Percentiles rank a stretch among this genome's conserved stretches.
Evolutionary conservation across 768 basidiomycete species (phyloP).

Genomic region (Mycena haematopus): DNA sequence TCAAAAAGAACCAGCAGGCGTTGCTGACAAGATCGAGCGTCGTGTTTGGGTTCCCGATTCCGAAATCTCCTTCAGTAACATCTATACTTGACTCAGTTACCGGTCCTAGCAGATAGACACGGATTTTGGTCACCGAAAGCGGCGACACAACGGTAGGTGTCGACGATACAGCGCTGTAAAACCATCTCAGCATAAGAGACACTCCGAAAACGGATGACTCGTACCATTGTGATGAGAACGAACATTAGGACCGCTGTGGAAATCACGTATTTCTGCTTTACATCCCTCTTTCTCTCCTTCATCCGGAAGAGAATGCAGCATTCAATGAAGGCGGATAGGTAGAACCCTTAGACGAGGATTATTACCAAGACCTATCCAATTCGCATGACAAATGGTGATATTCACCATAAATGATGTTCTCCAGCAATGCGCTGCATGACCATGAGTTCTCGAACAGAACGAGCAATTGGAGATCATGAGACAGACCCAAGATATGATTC

Average conservation of each 20-base stretch:
- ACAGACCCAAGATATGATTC: no score
- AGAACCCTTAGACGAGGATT: background rate
- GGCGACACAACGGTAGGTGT: background rate
- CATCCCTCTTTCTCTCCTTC: background rate
- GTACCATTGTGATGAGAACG: constrained; percentile 2
- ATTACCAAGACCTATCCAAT: no score
- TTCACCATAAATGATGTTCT: constrained; percentile 4
- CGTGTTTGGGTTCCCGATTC: background rate
- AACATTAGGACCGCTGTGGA: background rate
- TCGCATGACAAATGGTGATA: no score
- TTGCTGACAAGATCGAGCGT: background rate
- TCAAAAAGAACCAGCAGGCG: background rate
- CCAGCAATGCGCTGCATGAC: background rate
- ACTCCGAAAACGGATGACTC: background rate
- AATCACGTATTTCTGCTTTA: background rate
- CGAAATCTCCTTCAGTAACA: background rate
- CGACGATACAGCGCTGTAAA: constrained; percentile 1
- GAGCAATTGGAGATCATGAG: no score
- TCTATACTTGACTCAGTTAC: background rate
- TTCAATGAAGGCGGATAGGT: background rate
- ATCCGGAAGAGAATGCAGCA: background rate
- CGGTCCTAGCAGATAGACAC: background rate
- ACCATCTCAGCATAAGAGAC: background rate
- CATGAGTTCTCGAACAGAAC: no score
- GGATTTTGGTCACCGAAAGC: background rate